Base-by-base conservation (phyloP, 148 eudicot species). In the Spergularia marina region DNA sequence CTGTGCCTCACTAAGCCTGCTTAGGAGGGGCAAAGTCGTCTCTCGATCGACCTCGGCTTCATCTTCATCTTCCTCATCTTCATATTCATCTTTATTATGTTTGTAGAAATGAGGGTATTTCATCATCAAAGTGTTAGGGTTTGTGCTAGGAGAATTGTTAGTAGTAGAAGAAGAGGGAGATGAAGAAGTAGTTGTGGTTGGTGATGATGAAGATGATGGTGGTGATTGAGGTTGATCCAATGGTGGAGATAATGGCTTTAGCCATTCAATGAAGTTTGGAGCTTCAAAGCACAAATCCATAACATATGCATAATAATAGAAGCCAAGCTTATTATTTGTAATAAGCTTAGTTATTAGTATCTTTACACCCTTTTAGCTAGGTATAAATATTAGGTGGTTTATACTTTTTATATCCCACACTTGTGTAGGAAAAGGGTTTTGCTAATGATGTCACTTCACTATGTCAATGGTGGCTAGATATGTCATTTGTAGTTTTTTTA, bases 241-340 rank as follows among this genome's bases (percentile, higher is more conserved):
- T 23, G 55, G 68, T 73, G 73, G 70, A 53, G 79, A 72, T 23
- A 23, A 23, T 59, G 77, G 85, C 74, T 83, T 84, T 56, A 89
- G 84, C 89, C 93, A 87, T 82, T 87, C 87, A 78, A 84, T 85
- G 72, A 81, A 86, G 58, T 72, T 77, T 78, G 86, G 81, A 80
- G 87, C 71, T 60, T 84, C 83, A 34, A 76, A 74, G 78, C 85
- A 75, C 71, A 80, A 74, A 68, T 86, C 84, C 85, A 80, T 83
- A 73, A 53, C 17, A 67, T 81, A 74, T 58, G 71, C 81, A 79
- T 79, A 74, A 53, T 77, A 76, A 30, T 68, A 65, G 68, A 67
- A 67, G 64, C 56, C 40, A 53, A 71, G 65, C 71, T 71, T 44
- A 74, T 74, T 13, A 54, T 39, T 53, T 47, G 34, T 17, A 30